Conservation (phyloP, 352 stramenopile genomes). For the Globisporangium viniferum region DNA sequence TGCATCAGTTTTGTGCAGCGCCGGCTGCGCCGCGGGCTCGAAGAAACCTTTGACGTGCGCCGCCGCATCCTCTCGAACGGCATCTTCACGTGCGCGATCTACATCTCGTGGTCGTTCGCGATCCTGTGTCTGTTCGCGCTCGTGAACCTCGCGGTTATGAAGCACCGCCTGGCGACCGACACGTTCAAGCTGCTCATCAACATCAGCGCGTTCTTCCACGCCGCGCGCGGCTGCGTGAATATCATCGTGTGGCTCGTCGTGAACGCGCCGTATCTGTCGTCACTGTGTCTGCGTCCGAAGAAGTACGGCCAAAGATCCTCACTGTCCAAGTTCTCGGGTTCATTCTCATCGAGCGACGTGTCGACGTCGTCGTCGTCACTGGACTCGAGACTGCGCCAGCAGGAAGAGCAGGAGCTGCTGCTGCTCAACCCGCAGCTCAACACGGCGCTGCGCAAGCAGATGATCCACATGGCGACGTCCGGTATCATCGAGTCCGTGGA, state of each 20-base stretch:
- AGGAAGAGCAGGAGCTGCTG: conserved; percentile 27
- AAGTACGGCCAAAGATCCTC: background rate
- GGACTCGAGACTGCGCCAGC: background rate
- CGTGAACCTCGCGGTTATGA: conserved; percentile 44
- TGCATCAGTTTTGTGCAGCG: conserved; percentile 78
- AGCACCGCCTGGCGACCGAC: conserved; percentile 29
- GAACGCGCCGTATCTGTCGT: conserved; percentile 58
- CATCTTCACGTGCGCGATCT: conserved; percentile 77
- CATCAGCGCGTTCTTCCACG: conserved; percentile 75
- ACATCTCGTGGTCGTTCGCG: conserved; percentile 81
- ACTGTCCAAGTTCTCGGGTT: conserved; percentile 7
- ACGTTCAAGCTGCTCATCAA: conserved; percentile 65
- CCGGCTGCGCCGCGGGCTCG: conserved; percentile 66
- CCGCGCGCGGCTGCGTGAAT: conserved; percentile 73
- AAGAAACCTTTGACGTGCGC: conserved; percentile 85
- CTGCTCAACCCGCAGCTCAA: conserved; percentile 86
- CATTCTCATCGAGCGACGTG: conserved; percentile 11
- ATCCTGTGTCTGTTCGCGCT: conserved; percentile 68
- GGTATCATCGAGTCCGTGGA: conserved; percentile 87
- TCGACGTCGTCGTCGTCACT: conserved; percentile 8
- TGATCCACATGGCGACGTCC: conserved; percentile 88
- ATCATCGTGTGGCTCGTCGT: conserved; percentile 86
- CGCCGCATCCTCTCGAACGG: conserved; percentile 73
- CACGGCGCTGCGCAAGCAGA: conserved; percentile 73
- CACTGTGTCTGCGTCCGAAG: conserved; percentile 19